Evolutionary conservation across 352 stramenopile genomes (phyloP).

Genomic region (Blastocystis sp.): DNA sequence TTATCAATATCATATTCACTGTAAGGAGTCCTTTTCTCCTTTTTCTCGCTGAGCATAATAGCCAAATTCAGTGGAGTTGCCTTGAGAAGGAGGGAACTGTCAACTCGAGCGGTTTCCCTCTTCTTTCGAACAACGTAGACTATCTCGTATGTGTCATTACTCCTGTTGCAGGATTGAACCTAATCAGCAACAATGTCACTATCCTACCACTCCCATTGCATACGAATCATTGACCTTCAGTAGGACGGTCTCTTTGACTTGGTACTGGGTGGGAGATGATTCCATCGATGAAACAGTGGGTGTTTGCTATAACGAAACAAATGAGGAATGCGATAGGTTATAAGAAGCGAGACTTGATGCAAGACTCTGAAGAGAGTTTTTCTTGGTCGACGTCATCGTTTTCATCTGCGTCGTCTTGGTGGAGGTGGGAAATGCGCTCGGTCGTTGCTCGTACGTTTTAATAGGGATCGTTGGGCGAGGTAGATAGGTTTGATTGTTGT

Average conservation of each 20-base stretch:
- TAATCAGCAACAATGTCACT: neutral
- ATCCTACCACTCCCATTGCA: neutral
- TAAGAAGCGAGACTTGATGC: neutral
- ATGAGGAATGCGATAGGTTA: neutral
- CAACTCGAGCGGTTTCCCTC: neutral
- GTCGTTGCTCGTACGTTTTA: neutral
- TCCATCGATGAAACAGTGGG: neutral
- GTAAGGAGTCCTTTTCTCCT: neutral
- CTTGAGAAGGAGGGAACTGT: neutral
- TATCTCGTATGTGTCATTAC: neutral
- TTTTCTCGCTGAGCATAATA: neutral
- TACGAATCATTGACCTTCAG: neutral
- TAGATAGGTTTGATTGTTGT: neutral
- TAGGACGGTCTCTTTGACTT: neutral
- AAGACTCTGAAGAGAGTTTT: neutral
- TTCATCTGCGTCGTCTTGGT: neutral
- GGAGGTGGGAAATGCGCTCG: neutral
- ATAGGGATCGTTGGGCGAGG: neutral
- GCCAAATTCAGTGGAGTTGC: neutral
- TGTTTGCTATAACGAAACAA: neutral
- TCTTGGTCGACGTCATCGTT: neutral
- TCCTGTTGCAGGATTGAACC: neutral
- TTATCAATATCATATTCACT: neutral
- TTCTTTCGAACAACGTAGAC: neutral
- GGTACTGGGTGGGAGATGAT: too few species aligned